Percentiles rank a stretch among this genome's conserved stretches.
These are phyloP conservation scores for Melastoma candidum DNA, from an alignment of 441 rosid species.

Conservation along the genomic window DNA sequence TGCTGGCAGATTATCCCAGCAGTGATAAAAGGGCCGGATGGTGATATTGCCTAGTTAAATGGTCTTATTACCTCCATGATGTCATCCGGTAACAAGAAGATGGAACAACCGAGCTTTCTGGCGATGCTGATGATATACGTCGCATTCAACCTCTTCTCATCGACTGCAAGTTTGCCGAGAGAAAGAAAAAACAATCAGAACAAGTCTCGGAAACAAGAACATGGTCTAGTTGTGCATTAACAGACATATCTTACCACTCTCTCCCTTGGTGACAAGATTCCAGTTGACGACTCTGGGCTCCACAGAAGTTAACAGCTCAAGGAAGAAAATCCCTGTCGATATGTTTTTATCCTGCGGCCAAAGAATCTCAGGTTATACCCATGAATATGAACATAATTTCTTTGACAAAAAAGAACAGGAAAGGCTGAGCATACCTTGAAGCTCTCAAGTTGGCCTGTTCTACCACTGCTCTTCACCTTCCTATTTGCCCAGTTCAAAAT, in stretches of 20 bases:
- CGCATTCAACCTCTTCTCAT: slow-evolving; percentile 87
- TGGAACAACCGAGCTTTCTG: slow-evolving; percentile 88
- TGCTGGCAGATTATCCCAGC: neutral
- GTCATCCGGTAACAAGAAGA: slow-evolving; percentile 92
- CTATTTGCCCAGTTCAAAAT: slow-evolving; percentile 83
- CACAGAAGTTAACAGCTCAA: slow-evolving; percentile 81
- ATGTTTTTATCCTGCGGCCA: slow-evolving; percentile 64
- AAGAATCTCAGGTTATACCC: neutral
- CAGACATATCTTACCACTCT: slow-evolving; percentile 41
- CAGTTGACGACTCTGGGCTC: slow-evolving; percentile 93
- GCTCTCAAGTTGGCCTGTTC: slow-evolving; percentile 61
- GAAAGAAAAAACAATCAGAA: no score
- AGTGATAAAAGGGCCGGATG: neutral
- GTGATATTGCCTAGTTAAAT: neutral
- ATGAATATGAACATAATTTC: neutral
- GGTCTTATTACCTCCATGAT: slow-evolving; percentile 55
- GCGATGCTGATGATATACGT: slow-evolving; percentile 86
- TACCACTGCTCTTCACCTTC: slow-evolving; percentile 61
- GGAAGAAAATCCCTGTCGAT: slow-evolving; percentile 78
- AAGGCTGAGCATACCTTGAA: slow-evolving; percentile 47
- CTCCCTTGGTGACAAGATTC: slow-evolving; percentile 91
- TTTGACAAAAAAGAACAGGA: neutral
- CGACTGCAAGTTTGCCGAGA: slow-evolving; percentile 29
- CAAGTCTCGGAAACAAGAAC: no score
- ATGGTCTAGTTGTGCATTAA: no score